These are phyloP conservation scores for Dacryopinax primogenitus DNA, from an alignment of 768 basidiomycete species.

Conservation along the genomic window DNA sequence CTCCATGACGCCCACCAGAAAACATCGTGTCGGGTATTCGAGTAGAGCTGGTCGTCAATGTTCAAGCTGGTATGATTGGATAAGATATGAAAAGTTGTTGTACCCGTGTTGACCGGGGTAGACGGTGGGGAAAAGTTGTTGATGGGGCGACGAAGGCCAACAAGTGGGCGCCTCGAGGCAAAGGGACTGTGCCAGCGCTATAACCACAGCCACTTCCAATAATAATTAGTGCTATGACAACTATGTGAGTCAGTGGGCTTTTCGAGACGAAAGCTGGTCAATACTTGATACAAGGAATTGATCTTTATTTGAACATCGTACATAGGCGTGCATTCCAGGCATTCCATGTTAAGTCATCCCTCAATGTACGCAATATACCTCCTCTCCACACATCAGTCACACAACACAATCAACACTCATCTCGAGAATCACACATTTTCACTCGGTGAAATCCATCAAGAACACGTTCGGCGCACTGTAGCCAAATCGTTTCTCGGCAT, in stretches of 20 bases:
- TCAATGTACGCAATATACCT: background rate
- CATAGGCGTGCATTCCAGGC: background rate
- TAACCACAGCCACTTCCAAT: background rate
- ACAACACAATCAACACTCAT: background rate
- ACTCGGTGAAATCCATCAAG: conserved; percentile 42
- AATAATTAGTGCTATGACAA: no score
- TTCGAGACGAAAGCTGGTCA: no score
- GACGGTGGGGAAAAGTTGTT: background rate
- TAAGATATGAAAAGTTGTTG: background rate
- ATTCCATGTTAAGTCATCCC: background rate
- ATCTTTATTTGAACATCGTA: no score
- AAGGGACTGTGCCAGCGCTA: background rate
- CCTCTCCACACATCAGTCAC: background rate
- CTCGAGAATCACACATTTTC: background rate
- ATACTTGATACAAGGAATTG: no score
- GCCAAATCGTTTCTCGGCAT: conserved; percentile 48
- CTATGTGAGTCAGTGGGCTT: no score
- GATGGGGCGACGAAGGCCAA: background rate
- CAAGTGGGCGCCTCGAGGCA: background rate
- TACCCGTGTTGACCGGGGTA: background rate
- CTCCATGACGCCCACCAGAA: background rate
- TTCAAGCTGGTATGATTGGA: background rate
- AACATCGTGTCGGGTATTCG: background rate
- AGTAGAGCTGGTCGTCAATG: background rate
- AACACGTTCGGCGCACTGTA: conserved; percentile 70